Base-by-base conservation (phyloP, 2,329 filamentous ascomycete genomes). In the Verticillium nubilum region DNA sequence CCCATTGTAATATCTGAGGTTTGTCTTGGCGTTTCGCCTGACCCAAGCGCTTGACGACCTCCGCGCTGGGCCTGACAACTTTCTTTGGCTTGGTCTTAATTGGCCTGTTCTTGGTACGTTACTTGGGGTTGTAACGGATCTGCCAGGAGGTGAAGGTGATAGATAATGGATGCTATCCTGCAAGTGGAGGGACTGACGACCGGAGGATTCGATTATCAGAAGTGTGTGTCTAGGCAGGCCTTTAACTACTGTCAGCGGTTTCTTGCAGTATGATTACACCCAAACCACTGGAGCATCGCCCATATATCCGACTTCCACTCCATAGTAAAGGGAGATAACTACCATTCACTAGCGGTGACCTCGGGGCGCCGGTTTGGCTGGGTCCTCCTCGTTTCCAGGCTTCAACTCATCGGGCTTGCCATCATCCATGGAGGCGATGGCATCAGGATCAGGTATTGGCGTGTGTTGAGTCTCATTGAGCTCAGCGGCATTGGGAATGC, bases 151-250 rank as follows among this genome's bases (percentile, higher is more conserved):
- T 97, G 86, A 9, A 91, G 86, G 67, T 97, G 91, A 60, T 97
- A 92, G 12, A 97, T 71, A 52, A 98, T 97, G 1, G 92, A 96
- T 1, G 91, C 82, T 62, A 98, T 94, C 29, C 93, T 89, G 70
- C 93, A 97, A 0, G 94, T 97, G 59, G 94, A 85, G 0, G 94
- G 97, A 64, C 88, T 90, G 73, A 97, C 98, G 1, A 98, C 86
- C 0, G 94, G 87, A 9, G 92, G 91, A 62, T 87, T 94, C 1
- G 90, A 86, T 57, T 84, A 83, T 52, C 94, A 88, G 2, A 98
- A 80, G 71, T 97, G 97, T 0, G 94, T 98, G 70, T 96, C 96
- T 17, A 98, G 77, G 69, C 93, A 97, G 13, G 94, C 92, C 90
- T 84, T 59, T 3, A 2, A 28, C 26, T 7, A 59, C 15, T n/a